Evolutionary conservation across 306 rosid species (phyloP).

Genomic region (Lablab purpureus): DNA sequence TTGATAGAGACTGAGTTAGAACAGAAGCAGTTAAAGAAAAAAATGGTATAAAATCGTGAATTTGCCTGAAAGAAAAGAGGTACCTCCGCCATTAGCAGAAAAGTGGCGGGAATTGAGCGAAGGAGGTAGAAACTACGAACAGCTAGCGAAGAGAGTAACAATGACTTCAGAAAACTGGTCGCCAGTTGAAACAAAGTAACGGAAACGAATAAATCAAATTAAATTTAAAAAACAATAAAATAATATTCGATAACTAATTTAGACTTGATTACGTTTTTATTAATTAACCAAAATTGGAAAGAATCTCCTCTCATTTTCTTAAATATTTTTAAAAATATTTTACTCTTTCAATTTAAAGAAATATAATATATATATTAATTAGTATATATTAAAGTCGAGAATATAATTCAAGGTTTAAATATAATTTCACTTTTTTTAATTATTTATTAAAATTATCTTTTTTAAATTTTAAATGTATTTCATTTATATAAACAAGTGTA

Average conservation of each 20-base stretch:
- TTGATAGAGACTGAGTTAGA: neutral
- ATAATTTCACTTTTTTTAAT: too few species aligned
- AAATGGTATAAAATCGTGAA: neutral
- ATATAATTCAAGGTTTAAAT: too few species aligned
- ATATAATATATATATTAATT: too few species aligned
- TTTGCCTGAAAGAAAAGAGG: constrained; percentile 38
- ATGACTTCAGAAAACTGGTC: constrained; percentile 31
- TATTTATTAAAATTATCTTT: too few species aligned
- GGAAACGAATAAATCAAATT: constrained; percentile 37
- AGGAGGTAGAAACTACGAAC: constrained; percentile 37
- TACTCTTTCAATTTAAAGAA: too few species aligned
- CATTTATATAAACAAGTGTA: too few species aligned
- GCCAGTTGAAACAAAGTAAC: constrained; percentile 80
- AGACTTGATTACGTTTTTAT: too few species aligned
- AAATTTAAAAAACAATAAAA: constrained; percentile 3
- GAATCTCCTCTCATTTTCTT: too few species aligned
- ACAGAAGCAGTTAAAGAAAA: neutral
- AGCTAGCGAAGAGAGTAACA: constrained; percentile 14
- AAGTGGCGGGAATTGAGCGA: constrained; percentile 80
- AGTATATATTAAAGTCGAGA: too few species aligned
- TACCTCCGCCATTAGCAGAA: constrained; percentile 58
- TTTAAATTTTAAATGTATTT: too few species aligned
- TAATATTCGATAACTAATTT: neutral
- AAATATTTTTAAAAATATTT: too few species aligned
- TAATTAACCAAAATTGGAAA: too few species aligned